A percentile compares a stretch with the other conserved stretches of the same genome.
Conservation (phyloP, 805 yeast genomes). For the Candida loeiensis region DNA sequence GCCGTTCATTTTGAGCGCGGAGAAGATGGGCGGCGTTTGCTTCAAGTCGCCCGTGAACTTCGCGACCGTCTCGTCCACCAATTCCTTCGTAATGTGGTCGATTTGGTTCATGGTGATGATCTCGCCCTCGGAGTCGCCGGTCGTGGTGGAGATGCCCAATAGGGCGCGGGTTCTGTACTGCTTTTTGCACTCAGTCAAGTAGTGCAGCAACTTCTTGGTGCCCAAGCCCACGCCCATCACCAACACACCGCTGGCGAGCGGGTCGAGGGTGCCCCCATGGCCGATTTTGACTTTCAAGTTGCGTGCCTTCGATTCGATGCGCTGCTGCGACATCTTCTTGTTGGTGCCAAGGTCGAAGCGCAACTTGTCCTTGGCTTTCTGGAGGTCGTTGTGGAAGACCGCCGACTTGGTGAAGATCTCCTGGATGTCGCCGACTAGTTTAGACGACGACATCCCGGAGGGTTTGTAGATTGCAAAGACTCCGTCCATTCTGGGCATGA, state of each 20-base stretch:
- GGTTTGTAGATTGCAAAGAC: slow-evolving; percentile 92
- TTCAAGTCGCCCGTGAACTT: slow-evolving; percentile 76
- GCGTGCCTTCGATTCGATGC: slow-evolving; percentile 50
- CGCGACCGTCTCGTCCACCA: slow-evolving; percentile 46
- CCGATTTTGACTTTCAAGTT: slow-evolving; percentile 80
- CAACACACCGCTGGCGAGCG: slow-evolving; percentile 89
- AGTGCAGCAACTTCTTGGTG: slow-evolving; percentile 73
- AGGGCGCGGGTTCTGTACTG: slow-evolving; percentile 81
- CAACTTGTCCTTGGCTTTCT: slow-evolving; percentile 46
- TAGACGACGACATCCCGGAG: slow-evolving; percentile 74
- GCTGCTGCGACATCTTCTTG: slow-evolving; percentile 40
- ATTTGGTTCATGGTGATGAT: slow-evolving; percentile 56
- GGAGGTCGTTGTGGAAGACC: slow-evolving; percentile 53
- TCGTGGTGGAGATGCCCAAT: slow-evolving; percentile 86
- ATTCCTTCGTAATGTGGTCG: slow-evolving; percentile 53
- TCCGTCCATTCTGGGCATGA: slow-evolving; percentile 64
- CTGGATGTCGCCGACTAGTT: slow-evolving; percentile 67
- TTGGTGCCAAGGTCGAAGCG: slow-evolving; percentile 36
- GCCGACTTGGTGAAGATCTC: slow-evolving; percentile 55
- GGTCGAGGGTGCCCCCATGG: slow-evolving; percentile 97
- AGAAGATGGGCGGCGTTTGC: slow-evolving; percentile 93
- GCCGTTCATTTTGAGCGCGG: slow-evolving; percentile 93
- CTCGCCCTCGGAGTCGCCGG: slow-evolving; percentile 92
- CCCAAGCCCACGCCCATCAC: slow-evolving; percentile 93
- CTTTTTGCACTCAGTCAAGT: slow-evolving; percentile 71